These are phyloP conservation scores for Seminavis robusta DNA, from an alignment of 108 stramenopile genomes.

Conservation along the genomic window DNA sequence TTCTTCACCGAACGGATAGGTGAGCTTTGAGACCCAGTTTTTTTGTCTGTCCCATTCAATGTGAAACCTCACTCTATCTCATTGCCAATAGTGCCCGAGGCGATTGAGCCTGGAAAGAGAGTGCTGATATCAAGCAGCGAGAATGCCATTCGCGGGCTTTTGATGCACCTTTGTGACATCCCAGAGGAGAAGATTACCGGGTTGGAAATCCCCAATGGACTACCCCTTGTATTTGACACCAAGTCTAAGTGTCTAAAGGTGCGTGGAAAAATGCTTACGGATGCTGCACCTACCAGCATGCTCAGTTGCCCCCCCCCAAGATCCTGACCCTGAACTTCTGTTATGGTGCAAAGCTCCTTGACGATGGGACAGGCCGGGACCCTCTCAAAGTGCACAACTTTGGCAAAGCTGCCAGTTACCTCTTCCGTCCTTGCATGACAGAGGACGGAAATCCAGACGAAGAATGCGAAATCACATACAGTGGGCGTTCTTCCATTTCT, in stretches of 20 bases:
- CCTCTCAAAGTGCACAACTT: conserved; percentile 86
- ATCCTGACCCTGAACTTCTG: too few relatives aligned
- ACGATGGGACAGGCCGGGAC: conserved; percentile 79
- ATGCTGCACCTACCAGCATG: too few relatives aligned
- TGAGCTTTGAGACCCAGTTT: too few relatives aligned
- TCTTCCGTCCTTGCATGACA: conserved; percentile 76
- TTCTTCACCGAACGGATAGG: conserved; percentile 86
- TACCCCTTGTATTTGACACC: conserved; percentile 90
- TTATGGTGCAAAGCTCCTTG: conserved; percentile 54
- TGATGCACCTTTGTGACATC: conserved; percentile 97
- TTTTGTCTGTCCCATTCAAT: too few relatives aligned
- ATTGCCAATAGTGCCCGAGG: conserved; percentile 84
- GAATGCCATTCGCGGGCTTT: conserved; percentile 96
- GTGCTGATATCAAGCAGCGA: conserved; percentile 95
- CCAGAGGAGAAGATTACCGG: conserved; percentile 89
- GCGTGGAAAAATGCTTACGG: too few relatives aligned
- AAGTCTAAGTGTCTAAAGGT: conserved; percentile 61
- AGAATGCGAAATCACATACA: conserved; percentile 24
- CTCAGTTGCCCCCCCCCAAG: too few relatives aligned
- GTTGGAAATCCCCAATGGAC: conserved; percentile 95
- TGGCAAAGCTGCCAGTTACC: conserved; percentile 70
- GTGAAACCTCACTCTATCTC: too few relatives aligned
- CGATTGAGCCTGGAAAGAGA: conserved; percentile 88
- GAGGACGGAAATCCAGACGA: conserved; percentile 55
- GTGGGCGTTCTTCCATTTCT: neutral